phyloP scores from a whole-genome alignment of 345 rosid species.

The Hypericum androsaemum region DNA sequence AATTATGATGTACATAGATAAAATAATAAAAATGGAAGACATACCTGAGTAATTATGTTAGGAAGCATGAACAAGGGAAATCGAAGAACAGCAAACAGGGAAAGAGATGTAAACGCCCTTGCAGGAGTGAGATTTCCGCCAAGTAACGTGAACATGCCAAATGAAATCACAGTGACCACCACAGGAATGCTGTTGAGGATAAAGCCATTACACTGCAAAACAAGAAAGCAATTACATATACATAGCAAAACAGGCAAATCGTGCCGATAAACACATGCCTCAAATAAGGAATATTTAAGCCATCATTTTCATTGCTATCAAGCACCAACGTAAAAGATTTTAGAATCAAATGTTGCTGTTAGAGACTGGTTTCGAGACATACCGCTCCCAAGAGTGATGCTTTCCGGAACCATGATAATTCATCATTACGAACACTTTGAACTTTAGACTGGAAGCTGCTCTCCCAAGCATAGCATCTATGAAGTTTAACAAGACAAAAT shows the following conservation, averaged over 20 bases:
- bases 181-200: constrained; percentile 87
- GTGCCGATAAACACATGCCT: neutral
- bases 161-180: constrained; percentile 79
- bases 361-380: constrained; percentile 21
- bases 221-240: constrained; percentile 24
- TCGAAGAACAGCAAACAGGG: constrained; percentile 93
- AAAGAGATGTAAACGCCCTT: constrained; percentile 89
- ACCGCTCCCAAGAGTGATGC: constrained; percentile 90
- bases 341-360: neutral
- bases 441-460: constrained; percentile 84
- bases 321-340: neutral
- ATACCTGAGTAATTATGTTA: constrained; percentile 86
- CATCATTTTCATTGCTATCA: constrained; percentile 2
- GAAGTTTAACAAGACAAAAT: constrained; percentile 6
- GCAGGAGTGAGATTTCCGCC: constrained; percentile 99
- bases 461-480: constrained; percentile 99
- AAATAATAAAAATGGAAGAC: constrained; percentile 4
- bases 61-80: constrained; percentile 97
- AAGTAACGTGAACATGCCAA: constrained; percentile 89
- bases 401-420: constrained; percentile 92
- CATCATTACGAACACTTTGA: constrained; percentile 70
- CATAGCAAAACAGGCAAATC: neutral
- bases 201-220: constrained; percentile 69
- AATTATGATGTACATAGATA: neutral
- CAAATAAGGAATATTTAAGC: constrained; percentile 6